Evolutionary conservation across 2,329 filamentous ascomycete species (phyloP), one percentile per base, ranked within the genome.

Genomic region (Penicillium frequentans): DNA sequence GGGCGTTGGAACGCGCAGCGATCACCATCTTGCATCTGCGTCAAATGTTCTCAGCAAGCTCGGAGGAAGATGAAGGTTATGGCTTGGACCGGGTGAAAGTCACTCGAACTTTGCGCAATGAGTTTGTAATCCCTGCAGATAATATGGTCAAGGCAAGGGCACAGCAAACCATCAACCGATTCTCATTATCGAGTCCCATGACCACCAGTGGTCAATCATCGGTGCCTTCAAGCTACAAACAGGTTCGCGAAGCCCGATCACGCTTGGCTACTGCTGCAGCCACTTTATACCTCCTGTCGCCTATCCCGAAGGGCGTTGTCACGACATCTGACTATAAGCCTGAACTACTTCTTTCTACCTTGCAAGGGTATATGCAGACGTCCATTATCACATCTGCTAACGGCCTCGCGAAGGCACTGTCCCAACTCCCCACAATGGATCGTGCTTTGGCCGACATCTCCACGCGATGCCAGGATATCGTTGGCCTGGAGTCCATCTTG

Each of bases 401-500:
- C 13, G 83, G 87, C 0, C 80, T 99, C 10, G 82, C 89, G 1
- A 82, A 92, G 23, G 88, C 90, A 0, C 81, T 99, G 16, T 87
- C 88, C 4, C 90, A 91, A 56, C 81, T 98, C 2, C 90, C 93
- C 0, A 89, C 84, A 0, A 82, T 98, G 29, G 93, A 98, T 48
- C 85, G 91, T 51, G 89, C 91, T 0, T 81, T 98, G 1, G 80
- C 85, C 16, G 95, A 98, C 67, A 86, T 96, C 23, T 90, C 90
- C 7, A 86, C 88, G 5, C 84, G 90, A 46, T 97, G 93, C 70
- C 93, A 96, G 71, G 96, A 96, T 68, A 86, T 98, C 39, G 86
- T 96, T n/a, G 91, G 91, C 0, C 79, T 98, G 3, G 91, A 96
- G 76, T 79, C 86, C 1, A 83, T 97, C 2, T 84, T 98, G 7